A percentile compares a stretch with the other conserved stretches of the same genome.
Conservation (phyloP, 176 grass and related monocot species). For the Oryza rufipogon region DNA sequence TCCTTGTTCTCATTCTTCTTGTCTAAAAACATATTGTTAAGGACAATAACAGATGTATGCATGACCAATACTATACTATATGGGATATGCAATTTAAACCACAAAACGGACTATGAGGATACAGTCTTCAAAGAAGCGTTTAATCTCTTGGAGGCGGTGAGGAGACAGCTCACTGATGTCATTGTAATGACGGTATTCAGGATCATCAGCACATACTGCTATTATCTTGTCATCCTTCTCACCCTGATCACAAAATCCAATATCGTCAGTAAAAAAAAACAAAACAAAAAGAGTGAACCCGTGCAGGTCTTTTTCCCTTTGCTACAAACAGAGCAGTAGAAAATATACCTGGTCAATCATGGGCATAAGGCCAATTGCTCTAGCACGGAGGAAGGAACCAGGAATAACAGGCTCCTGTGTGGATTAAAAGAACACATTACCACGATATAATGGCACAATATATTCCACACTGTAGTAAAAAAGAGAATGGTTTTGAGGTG, state of each 20-base stretch:
- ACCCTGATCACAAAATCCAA: conserved; percentile 38
- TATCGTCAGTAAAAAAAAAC: conserved; percentile 13
- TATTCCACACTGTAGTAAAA: background rate
- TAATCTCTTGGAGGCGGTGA: conserved; percentile 63
- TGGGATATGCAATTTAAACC: background rate
- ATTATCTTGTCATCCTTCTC: conserved; percentile 83
- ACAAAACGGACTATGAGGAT: conserved; percentile 36
- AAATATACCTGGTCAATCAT: conserved; percentile 77
- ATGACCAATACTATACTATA: background rate
- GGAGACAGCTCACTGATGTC: conserved; percentile 70
- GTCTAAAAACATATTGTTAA: conserved; percentile 45
- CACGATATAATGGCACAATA: background rate
- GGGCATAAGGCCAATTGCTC: conserved; percentile 76
- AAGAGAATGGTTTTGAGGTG: background rate
- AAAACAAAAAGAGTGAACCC: background rate
- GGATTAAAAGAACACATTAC: conserved; percentile 12
- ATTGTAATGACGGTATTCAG: conserved; percentile 67
- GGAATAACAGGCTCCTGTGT: conserved; percentile 67
- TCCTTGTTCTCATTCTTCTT: conserved; percentile 85
- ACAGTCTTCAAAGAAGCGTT: conserved; percentile 74
- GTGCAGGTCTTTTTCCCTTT: background rate
- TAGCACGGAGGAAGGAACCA: conserved; percentile 62
- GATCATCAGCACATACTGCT: conserved; percentile 74
- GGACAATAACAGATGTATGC: conserved; percentile 31
- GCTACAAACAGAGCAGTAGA: background rate